These are phyloP conservation scores for Macrophomina pseudophaseolina DNA, from an alignment of 2,329 filamentous ascomycete species.

Conservation along the genomic window DNA sequence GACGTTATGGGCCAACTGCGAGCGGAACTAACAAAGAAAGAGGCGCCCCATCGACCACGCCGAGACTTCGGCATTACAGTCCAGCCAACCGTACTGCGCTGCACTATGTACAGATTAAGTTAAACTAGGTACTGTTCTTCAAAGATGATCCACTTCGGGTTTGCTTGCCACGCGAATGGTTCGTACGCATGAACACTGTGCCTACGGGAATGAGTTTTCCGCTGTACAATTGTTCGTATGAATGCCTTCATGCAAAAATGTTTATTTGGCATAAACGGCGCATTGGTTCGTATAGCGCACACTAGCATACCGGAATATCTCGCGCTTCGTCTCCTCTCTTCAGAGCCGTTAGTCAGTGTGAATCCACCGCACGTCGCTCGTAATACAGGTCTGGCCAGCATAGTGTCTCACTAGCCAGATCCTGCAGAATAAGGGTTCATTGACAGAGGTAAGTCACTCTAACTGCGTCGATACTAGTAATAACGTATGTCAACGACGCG, in stretches of 20 bases:
- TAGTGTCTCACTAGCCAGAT: conserved; percentile 2
- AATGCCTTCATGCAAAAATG: too few relatives aligned
- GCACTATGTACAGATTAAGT: background rate
- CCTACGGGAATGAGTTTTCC: too few relatives aligned
- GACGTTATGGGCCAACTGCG: background rate
- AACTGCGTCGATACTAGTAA: background rate
- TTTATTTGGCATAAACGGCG: too few relatives aligned
- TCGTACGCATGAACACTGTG: background rate
- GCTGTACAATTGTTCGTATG: too few relatives aligned
- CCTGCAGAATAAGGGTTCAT: conserved; percentile 24
- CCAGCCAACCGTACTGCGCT: background rate
- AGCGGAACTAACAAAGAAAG: conserved; percentile 13
- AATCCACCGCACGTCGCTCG: background rate
- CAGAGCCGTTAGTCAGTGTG: too few relatives aligned
- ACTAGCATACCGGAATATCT: too few relatives aligned
- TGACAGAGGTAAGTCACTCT: conserved; percentile 1
- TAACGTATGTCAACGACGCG: background rate
- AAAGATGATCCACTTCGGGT: background rate
- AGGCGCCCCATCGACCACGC: background rate
- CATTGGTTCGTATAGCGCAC: too few relatives aligned
- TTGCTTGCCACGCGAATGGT: background rate
- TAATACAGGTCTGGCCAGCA: background rate
- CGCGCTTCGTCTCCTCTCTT: background rate
- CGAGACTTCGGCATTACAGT: background rate
- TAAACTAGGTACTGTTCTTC: background rate